Evolutionary conservation across 2,329 filamentous ascomycete genomes (phyloP), one percentile per base, ranked within the genome.

Genomic region (Fusarium poae): DNA sequence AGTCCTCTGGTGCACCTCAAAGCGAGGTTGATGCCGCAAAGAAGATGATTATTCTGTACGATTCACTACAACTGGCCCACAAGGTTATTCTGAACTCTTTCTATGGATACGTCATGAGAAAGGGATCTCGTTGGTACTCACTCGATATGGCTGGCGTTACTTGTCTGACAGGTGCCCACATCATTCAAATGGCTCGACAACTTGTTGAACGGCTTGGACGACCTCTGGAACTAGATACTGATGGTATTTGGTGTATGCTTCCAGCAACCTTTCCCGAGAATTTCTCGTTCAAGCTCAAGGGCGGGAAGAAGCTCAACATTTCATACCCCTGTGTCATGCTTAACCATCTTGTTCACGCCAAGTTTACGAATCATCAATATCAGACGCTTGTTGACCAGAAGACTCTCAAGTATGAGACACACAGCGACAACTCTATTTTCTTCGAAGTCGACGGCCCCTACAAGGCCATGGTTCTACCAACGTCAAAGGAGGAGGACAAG

Each of bases 31-130:
- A 99, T 15, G 91, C 93, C 60, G 96, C 94, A 7, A 98, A 97
- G 83, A 99, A 99, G 84, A 99, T 99, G 97, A 96, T 97, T 57
- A 86, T 98, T 48, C 82, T 99, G 6, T 99, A 93, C 77, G 96
- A 99, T 78, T 99, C 96, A 1, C 84, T 99, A 60, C 97, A 99
- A 79, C 84, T 99, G 74, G 96, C 96, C 0, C 96, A 99, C 84
- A 99, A 99, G 79, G 96, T 99, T 82, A 99, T 99, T 85, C 79
- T 99, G 57, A 99, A 99, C 83, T 97, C 94, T 57, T 99, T 99
- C 83, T 99, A 99, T 73, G 96, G 96, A 68, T 99, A 99, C 77
- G 96, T 98, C 78, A 99, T 99, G 96, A 88, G 96, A 82, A 99
- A 99, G 78, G 96, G 96, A 34, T 99, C 96, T 37, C 89, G 96